These are phyloP conservation scores for Aspergillus ellipticus DNA, from an alignment of 495 filamentous ascomycete species.

Conservation along the genomic window DNA sequence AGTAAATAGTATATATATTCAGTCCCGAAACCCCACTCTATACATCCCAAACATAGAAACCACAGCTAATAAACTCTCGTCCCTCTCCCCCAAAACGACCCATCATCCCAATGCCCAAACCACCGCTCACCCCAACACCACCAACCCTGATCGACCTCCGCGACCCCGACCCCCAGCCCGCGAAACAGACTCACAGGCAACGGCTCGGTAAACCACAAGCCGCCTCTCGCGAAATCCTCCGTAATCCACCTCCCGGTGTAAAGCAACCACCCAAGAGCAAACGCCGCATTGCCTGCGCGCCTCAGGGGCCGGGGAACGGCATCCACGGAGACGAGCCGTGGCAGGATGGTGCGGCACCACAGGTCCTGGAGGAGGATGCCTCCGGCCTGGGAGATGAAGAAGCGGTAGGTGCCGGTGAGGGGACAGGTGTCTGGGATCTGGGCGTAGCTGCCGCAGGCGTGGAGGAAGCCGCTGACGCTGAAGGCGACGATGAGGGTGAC, in stretches of 20 bases:
- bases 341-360: constrained; percentile 22
- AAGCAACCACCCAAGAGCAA: constrained; percentile 55
- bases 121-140: constrained; percentile 55
- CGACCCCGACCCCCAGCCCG: constrained; percentile 52
- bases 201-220: constrained; percentile 65
- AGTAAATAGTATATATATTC: not conserved
- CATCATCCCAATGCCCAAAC: constrained; percentile 47
- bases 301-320: constrained; percentile 29
- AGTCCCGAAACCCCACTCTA: not conserved
- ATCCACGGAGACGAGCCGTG: constrained; percentile 24
- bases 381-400: constrained; percentile 56
- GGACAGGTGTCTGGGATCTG: constrained; percentile 43
- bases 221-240: constrained; percentile 61
- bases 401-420: constrained; percentile 39
- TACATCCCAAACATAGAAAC: no score
- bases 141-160: constrained; percentile 45
- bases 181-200: constrained; percentile 61
- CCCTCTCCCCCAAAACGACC: constrained; percentile 64
- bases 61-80: constrained; percentile 39
- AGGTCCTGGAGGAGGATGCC: constrained; percentile 51
- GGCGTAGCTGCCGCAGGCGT: constrained; percentile 55
- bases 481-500: constrained; percentile 50
- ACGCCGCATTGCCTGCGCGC: constrained; percentile 48
- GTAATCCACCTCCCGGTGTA: constrained; percentile 48
- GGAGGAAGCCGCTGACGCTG: constrained; percentile 55